These are phyloP conservation scores for Carex cristatella DNA, from an alignment of 176 grass and related monocot genomes.

Conservation along the genomic window DNA sequence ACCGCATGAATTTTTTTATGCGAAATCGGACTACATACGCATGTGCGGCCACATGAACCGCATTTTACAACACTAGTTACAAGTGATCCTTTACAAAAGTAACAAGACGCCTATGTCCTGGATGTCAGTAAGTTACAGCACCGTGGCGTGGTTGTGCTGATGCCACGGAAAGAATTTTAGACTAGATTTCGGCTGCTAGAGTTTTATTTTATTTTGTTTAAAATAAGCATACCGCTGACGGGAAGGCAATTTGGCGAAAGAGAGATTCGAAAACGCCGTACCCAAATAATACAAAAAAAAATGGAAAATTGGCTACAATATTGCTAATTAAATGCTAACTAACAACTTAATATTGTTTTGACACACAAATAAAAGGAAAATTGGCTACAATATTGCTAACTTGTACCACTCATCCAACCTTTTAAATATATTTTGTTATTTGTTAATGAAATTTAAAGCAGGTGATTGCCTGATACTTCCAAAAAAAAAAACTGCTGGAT, in stretches of 20 bases:
- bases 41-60: too few species aligned
- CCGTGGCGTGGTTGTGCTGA: background rate
- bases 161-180: background rate
- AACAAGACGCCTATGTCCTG: background rate
- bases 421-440: too few species aligned
- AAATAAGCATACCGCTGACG: background rate
- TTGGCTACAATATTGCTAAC: too few species aligned
- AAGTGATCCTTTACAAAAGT: background rate
- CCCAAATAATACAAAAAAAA: background rate
- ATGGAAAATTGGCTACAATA: background rate
- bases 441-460: too few species aligned
- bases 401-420: too few species aligned
- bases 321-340: too few species aligned
- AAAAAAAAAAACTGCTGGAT: too few species aligned
- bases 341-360: too few species aligned
- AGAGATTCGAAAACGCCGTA: background rate
- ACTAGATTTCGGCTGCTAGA: background rate
- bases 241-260: background rate
- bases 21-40: too few species aligned
- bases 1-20: too few species aligned
- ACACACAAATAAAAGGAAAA: background rate
- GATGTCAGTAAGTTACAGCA: background rate
- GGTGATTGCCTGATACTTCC: too few species aligned
- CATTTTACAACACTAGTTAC: too few species aligned
- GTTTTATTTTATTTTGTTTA: background rate